Percentiles rank a stretch among this genome's conserved stretches.
Conservation (phyloP, 768 basidiomycete genomes). For the Agaricus subrufescens region DNA sequence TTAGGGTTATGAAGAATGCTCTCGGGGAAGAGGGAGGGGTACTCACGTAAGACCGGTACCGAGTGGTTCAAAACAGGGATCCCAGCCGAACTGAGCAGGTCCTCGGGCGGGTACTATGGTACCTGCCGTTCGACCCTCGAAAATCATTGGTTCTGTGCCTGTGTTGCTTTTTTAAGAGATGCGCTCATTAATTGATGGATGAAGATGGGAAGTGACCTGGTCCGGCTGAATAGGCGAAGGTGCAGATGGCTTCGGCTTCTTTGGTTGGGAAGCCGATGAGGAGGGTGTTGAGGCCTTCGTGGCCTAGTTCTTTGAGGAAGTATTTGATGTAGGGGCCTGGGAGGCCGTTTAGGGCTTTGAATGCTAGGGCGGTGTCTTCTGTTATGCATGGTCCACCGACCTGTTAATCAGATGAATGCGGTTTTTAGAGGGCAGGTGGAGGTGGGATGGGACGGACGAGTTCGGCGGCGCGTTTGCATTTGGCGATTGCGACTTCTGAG, state of each 20-base stretch:
- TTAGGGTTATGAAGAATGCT: not conserved
- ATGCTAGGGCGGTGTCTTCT: constrained; percentile 94
- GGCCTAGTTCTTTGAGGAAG: constrained; percentile 79
- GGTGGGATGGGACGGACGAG: constrained; percentile 38
- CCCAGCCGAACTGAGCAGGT: constrained; percentile 82
- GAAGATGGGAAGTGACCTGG: constrained; percentile 38
- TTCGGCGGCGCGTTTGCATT: constrained; percentile 83
- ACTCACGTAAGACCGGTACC: constrained; percentile 74
- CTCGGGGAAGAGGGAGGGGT: not conserved
- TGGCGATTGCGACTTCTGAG: constrained; percentile 82
- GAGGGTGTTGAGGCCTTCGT: constrained; percentile 86
- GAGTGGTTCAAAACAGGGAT: constrained; percentile 77
- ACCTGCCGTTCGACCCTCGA: constrained; percentile 85
- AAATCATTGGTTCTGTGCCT: constrained; percentile 63
- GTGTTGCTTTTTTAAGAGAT: too few species aligned
- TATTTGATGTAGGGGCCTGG: constrained; percentile 98
- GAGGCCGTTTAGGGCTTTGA: constrained; percentile 82
- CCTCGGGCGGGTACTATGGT: constrained; percentile 87
- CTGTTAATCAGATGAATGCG: constrained; percentile 17
- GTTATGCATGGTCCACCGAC: constrained; percentile 54
- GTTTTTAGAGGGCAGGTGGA: not conserved
- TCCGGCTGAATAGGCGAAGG: constrained; percentile 90
- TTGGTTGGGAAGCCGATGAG: constrained; percentile 72
- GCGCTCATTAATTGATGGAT: not conserved
- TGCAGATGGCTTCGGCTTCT: constrained; percentile 87